Conservation (phyloP, 495 filamentous ascomycete species). For the Lasiosphaeria miniovina region DNA sequence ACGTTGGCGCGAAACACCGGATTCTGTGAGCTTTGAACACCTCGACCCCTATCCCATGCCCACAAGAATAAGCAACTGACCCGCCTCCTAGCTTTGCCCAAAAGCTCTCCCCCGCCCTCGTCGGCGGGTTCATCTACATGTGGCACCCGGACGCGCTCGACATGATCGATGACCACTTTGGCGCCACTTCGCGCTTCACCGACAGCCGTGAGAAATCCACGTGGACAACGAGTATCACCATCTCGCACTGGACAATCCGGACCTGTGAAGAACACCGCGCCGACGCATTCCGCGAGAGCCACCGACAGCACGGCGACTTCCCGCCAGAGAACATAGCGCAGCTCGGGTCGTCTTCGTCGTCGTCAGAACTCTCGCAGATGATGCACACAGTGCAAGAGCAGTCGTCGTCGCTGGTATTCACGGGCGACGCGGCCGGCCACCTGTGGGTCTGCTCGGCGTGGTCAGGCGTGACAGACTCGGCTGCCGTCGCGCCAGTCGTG, state of each 20-base stretch:
- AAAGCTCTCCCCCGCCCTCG: constrained; percentile 5
- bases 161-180: constrained; percentile 15
- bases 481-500: not conserved
- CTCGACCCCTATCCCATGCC: not conserved
- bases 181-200: constrained; percentile 13
- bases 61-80: not conserved
- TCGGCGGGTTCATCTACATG: constrained; percentile 11
- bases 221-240: constrained; percentile 17
- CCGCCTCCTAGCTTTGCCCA: constrained; percentile 5
- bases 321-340: constrained; percentile 14
- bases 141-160: constrained; percentile 17
- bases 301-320: constrained; percentile 18
- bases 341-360: not conserved
- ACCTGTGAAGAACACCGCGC: constrained; percentile 5
- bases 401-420: constrained; percentile 12
- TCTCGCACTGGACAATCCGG: constrained; percentile 17
- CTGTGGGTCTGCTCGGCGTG: constrained; percentile 14
- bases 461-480: constrained; percentile 2
- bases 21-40: not conserved
- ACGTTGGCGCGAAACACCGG: constrained; percentile 11
- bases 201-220: constrained; percentile 7
- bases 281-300: constrained; percentile 1
- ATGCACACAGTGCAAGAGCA: constrained; percentile 13
- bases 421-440: constrained; percentile 9
- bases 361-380: not conserved